Percentiles rank a stretch among this genome's conserved stretches.
Conservation (phyloP, 2,329 filamentous ascomycete species). For the Trichoderma koningiopsis region DNA sequence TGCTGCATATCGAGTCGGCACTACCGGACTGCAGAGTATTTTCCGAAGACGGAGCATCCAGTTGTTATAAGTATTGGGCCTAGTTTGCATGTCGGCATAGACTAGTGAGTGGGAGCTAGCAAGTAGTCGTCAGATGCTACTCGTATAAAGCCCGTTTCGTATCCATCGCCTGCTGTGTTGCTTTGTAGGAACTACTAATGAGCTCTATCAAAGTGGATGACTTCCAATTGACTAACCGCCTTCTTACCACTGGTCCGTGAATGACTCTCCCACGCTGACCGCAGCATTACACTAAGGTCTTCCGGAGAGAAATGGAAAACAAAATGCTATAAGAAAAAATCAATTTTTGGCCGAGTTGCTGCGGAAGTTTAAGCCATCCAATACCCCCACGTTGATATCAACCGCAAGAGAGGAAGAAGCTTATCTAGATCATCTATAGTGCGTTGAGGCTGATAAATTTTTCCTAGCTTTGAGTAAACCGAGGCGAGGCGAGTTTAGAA, state of each 20-base stretch:
- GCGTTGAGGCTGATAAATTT: not conserved
- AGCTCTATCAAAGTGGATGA: not conserved
- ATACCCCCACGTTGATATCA: not conserved
- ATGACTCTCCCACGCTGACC: not conserved
- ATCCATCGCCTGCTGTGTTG: not conserved
- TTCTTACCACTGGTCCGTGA: not conserved
- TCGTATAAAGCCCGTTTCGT: not conserved
- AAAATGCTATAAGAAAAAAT: not conserved
- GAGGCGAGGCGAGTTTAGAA: not conserved
- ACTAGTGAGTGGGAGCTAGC: not conserved
- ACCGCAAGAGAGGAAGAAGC: not conserved
- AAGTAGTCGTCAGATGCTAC: not conserved
- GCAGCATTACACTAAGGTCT: not conserved
- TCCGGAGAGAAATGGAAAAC: not conserved
- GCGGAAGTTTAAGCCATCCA: not conserved
- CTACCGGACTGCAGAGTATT: not conserved
- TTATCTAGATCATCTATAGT: not conserved
- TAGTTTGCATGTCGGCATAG: not conserved
- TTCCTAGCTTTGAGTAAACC: not conserved
- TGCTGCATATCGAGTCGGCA: constrained; percentile 1
- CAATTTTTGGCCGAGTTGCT: not conserved
- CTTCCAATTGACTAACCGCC: not conserved
- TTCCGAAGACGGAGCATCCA: not conserved
- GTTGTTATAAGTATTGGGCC: not conserved
- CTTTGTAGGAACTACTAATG: not conserved